Base-by-base conservation (phyloP, 139 green algal genomes). In the Yamagishiella unicocca region DNA sequence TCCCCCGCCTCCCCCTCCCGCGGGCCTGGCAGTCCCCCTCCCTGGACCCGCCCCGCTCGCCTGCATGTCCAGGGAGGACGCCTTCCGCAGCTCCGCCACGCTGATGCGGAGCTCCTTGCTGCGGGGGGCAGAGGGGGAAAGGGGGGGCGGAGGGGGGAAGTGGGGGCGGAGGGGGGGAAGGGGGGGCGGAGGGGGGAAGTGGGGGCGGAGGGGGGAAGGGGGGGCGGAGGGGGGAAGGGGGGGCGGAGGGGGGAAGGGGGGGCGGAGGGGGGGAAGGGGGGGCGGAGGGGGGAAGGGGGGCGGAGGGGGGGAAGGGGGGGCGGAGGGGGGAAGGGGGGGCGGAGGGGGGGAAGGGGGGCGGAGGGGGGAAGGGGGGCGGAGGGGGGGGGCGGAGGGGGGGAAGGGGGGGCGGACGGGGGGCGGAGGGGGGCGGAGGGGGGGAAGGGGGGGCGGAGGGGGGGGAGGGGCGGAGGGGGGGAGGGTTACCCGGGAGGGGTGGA, bases 41-140 rank as follows among this genome's bases (percentile, higher is more conserved):
- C 12, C 37, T 46, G 35, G 9, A 50, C 35, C 37, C 8, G 1
- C 74, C 46, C 74, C 42, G 17, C 73, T 24, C 12, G 67, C 80
- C 64, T 86, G 54, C 70, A 82, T 82, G 38, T 88, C 83, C 31
- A 50, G 40, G 1, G 29, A 50, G n/a, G 71, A 70, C 12, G 70
- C 70, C 83, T 81, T 81, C 24, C 83, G 70, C 70, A 88, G 83
- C 83, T 88, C 83, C 38, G 54, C n/a, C 38, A 74, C 71, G 22
- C 70, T 75, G 2, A 66, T 21, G 4, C 83, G 83, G 29, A 88
- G 70, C 83, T 88, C 83, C 83, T 88, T 88, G 8, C 83, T 88
- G 83, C 24, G 33, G 14, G 35, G 38, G 12, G 4, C 10, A 54
- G 64, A 6, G n/a, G 64, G 64, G 58, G 58, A 24, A 24, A 24